Conservation (phyloP, 495 filamentous ascomycete genomes). For the Penicillium taxi region DNA sequence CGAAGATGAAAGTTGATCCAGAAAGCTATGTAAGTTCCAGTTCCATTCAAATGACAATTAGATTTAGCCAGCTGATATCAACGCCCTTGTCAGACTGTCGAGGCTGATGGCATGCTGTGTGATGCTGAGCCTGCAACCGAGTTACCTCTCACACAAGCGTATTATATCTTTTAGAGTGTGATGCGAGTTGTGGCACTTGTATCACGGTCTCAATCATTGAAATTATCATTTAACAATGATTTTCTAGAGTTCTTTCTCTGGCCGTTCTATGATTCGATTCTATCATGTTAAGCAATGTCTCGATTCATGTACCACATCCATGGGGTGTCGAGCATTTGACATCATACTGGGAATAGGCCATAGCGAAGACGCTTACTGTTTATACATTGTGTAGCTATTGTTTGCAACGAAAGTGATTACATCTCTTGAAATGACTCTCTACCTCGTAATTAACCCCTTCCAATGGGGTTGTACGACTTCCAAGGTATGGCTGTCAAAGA, state of each 20-base stretch:
- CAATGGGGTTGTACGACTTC: too few relatives aligned
- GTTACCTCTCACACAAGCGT: slow-evolving; percentile 76
- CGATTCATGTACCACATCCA: slow-evolving; percentile 16
- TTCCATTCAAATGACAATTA: too few relatives aligned
- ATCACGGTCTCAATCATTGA: neutral
- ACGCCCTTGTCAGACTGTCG: slow-evolving; percentile 45
- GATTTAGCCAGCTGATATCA: too few relatives aligned
- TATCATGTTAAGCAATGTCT: slow-evolving; percentile 6
- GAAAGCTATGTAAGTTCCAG: slow-evolving; percentile 65
- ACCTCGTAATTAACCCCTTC: too few relatives aligned
- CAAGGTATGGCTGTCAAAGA: too few relatives aligned
- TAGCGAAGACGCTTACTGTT: slow-evolving; percentile 8
- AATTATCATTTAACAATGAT: neutral
- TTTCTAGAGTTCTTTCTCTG: slow-evolving; percentile 1
- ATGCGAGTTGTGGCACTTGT: neutral
- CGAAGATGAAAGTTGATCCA: slow-evolving; percentile 88
- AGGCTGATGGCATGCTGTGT: slow-evolving; percentile 76
- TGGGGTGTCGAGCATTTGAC: slow-evolving; percentile 17
- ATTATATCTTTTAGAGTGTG: slow-evolving; percentile 61
- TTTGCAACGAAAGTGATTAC: slow-evolving; percentile 11
- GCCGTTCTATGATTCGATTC: neutral
- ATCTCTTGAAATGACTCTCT: too few relatives aligned
- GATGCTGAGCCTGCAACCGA: slow-evolving; percentile 62
- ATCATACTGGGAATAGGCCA: slow-evolving; percentile 5
- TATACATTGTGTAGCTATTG: slow-evolving; percentile 3